Base-by-base conservation (phyloP, 1,284 basidiomycete genomes). In the Filobasidium uniguttulatum region DNA sequence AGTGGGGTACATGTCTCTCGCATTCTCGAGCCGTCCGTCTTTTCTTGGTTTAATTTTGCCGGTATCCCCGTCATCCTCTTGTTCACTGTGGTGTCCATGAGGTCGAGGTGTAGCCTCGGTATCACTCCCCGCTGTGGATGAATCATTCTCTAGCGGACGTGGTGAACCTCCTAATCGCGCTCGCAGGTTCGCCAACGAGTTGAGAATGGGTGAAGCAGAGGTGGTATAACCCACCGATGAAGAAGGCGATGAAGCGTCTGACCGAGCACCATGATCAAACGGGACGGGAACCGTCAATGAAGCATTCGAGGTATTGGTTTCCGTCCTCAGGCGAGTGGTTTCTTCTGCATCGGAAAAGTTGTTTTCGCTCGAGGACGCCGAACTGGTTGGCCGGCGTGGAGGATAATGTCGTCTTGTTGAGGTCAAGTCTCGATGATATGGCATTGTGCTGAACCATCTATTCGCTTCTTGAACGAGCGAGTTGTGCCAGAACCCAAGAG, bases 41-140 rank as follows among this genome's bases (percentile, higher is more conserved):
- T 35, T 35, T 7, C 29, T 26, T 14, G 19, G 3, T 37, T 36
- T 45, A 35, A 37, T 30, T 37, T 46, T 53, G 17, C 46, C 51
- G 17, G 51, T 44, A 10, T 44, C 46, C 5, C 47, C 44, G 46
- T 49, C 47, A 34, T 53, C 47, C 29, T 49, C 20, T 43, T 36
- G 23, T 43, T 44, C 14, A 36, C 44, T 40, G 22, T 30, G 1
- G 22, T 44, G 8, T 44, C 22, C 31, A n/a, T 33, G 10, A 33
- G 31, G 31, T n/a, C n/a, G 31, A 33, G 31, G n/a, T 10, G 31
- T 9, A n/a, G n/a, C n/a, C 31, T 9, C 31, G 9, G 10, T 33
- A 9, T 9, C n/a, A 33, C 31, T n/a, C 31, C 10, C 31, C 31
- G 31, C 31, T 29, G 8, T 12, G 40, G 22, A 28, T 26, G 20